Evolutionary conservation across 129 eudicot species (phyloP), one percentile per base, ranked within the genome.

Genomic region (Ambrosia artemisiifolia): DNA sequence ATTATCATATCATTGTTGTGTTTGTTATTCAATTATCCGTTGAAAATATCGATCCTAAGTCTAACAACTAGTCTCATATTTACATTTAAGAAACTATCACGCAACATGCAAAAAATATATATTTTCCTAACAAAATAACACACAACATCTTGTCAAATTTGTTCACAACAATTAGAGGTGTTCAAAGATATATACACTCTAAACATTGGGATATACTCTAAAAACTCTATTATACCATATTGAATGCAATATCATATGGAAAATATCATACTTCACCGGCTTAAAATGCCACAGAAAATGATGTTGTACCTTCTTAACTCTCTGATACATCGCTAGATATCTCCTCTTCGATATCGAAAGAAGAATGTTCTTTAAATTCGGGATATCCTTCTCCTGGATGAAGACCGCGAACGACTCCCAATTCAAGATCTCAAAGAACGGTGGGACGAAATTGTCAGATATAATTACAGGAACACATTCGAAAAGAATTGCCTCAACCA

Each of bases 391-490:
- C 72, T 81, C 88, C 4, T 38, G 28, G 2, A 81, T 63, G 11
- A 81, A 72, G 14, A 84, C 48, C 70, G 19, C 78, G 47, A 84
- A 80, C 11, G 75, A 14, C 42, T 81, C 83, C 88, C 88, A 84
- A 13, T 84, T 69, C 36, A 84, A 20, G 11, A 71, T 65, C 79
- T 84, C 88, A 19, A 72, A 50, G 13, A 84, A 80, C 1, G 85
- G 88, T 28, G 83, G 85, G 20, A 80, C 78, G 56, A 72, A 84
- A 6, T 84, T 76, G 30, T 84, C 83, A 0, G 88, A 76, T 42
- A 84, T 73, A 14, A 84, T 72, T 24, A 84, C 85, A 0, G 88
- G 88, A 20, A 80, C 85, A 71, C 88, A 84, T 47, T 77, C 80
- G 28, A 48, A 67, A 57, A 51, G 62, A 5, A 84, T 84, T 6